phyloP scores from a whole-genome alignment of 495 filamentous ascomycete species.

The Tuber indicum region DNA sequence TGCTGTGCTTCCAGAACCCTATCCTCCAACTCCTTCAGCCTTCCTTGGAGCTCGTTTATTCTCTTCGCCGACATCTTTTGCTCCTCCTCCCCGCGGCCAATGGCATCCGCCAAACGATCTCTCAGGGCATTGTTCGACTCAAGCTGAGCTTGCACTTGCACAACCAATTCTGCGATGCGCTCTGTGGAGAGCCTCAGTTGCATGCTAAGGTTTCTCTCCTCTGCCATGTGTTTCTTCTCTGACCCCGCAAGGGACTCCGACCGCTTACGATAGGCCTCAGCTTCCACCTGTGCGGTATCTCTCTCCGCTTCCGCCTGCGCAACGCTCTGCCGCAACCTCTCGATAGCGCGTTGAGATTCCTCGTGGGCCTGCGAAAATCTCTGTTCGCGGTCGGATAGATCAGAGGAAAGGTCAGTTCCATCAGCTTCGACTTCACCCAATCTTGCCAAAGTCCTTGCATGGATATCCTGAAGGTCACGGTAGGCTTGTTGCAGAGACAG shows the following conservation, averaged over 20 bases:
- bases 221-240: conserved; percentile 57
- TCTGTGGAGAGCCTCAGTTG: conserved; percentile 64
- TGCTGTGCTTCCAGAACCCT: conserved; percentile 75
- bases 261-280: conserved; percentile 54
- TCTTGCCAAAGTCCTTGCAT: conserved; percentile 47
- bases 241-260: conserved; percentile 57
- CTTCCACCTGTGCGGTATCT: conserved; percentile 59
- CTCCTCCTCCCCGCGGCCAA: conserved; percentile 76
- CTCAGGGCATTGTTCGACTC: conserved; percentile 67
- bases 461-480: conserved; percentile 62
- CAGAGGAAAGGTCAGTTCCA: conserved; percentile 48
- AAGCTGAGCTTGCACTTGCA: conserved; percentile 67
- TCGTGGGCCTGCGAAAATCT: conserved; percentile 53
- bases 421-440: conserved; percentile 43
- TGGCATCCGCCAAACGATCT: conserved; percentile 73
- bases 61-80: conserved; percentile 69
- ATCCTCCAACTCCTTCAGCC: conserved; percentile 76
- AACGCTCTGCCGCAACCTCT: conserved; percentile 58
- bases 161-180: conserved; percentile 68
- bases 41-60: conserved; percentile 75
- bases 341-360: conserved; percentile 54
- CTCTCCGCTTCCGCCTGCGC: conserved; percentile 64
- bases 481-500: conserved; percentile 73
- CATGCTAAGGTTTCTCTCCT: conserved; percentile 56
- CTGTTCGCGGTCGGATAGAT: conserved; percentile 45